Conservation (phyloP, 305 asterid genomes). For the Fraxinus greggii region DNA sequence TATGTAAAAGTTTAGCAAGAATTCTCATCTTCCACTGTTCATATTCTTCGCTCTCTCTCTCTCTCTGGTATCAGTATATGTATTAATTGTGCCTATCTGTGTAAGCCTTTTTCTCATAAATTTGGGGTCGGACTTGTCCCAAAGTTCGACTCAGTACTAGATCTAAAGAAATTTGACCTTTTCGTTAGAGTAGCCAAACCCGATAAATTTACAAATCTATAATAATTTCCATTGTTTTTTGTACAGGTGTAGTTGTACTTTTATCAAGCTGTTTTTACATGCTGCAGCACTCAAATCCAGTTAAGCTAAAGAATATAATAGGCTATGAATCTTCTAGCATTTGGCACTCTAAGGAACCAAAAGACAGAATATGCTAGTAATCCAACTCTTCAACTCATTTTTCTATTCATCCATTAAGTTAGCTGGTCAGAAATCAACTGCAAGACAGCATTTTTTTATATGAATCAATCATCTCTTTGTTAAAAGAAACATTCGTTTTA, state of each 20-base stretch:
- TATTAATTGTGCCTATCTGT: neutral
- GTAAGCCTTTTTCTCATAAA: neutral
- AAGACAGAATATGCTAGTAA: slow-evolving; percentile 39
- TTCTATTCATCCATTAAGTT: slow-evolving; percentile 27
- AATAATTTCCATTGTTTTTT: slow-evolving; percentile 3
- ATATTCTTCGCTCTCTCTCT: neutral
- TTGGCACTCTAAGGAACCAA: slow-evolving; percentile 38
- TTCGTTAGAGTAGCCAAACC: neutral
- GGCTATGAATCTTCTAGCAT: slow-evolving; percentile 21
- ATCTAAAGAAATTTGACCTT: neutral
- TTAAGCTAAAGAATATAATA: slow-evolving; percentile 31
- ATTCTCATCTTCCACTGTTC: neutral
- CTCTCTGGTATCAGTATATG: neutral
- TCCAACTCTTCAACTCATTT: slow-evolving; percentile 37
- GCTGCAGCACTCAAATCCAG: slow-evolving; percentile 24
- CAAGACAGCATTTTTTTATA: slow-evolving; percentile 25
- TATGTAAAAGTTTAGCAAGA: neutral
- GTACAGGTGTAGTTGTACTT: slow-evolving; percentile 30
- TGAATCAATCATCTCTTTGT: slow-evolving; percentile 24
- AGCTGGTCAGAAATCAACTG: slow-evolving; percentile 25
- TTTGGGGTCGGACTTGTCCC: neutral
- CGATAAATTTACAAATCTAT: neutral
- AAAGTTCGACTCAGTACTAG: neutral
- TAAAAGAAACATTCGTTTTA: slow-evolving; percentile 17
- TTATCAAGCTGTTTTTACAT: slow-evolving; percentile 24